Percentiles rank a stretch among this genome's conserved stretches.
phyloP scores from a whole-genome alignment of 352 stramenopile species.

The Phytopythium litorale region DNA sequence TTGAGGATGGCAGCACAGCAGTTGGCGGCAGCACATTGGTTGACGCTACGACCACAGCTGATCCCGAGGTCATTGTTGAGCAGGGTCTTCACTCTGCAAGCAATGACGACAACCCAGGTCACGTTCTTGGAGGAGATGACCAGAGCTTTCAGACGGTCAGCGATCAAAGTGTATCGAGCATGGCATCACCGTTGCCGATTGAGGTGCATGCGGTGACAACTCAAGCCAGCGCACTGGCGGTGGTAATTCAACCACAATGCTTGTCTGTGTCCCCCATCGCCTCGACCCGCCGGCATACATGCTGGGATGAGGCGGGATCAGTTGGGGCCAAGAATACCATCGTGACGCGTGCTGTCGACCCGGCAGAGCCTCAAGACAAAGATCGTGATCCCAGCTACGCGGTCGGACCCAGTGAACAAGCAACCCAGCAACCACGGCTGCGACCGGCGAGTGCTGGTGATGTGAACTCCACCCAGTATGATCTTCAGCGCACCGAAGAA shows the following conservation, averaged over 20 bases:
- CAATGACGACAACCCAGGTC: neutral
- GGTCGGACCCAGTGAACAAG: neutral
- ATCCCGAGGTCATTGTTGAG: slow-evolving; percentile 2
- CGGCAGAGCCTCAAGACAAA: neutral
- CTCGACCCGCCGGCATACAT: neutral
- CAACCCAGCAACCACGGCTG: neutral
- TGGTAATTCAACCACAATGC: neutral
- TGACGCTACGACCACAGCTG: neutral
- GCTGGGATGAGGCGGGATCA: neutral
- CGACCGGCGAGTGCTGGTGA: slow-evolving; percentile 3
- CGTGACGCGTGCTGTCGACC: neutral
- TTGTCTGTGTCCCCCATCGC: neutral
- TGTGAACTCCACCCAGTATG: neutral
- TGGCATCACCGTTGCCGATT: neutral
- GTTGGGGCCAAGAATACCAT: too few relatives aligned
- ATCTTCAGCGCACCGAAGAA: neutral
- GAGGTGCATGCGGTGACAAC: neutral
- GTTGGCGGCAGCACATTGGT: neutral
- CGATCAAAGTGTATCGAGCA: neutral
- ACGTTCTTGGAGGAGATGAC: neutral
- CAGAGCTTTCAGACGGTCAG: neutral
- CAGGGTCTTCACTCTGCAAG: neutral
- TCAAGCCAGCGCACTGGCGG: neutral
- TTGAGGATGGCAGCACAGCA: neutral
- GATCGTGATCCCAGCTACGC: neutral